Base-by-base conservation (phyloP, 2,329 filamentous ascomycete species). In the Ophiocordyceps sinensis region DNA sequence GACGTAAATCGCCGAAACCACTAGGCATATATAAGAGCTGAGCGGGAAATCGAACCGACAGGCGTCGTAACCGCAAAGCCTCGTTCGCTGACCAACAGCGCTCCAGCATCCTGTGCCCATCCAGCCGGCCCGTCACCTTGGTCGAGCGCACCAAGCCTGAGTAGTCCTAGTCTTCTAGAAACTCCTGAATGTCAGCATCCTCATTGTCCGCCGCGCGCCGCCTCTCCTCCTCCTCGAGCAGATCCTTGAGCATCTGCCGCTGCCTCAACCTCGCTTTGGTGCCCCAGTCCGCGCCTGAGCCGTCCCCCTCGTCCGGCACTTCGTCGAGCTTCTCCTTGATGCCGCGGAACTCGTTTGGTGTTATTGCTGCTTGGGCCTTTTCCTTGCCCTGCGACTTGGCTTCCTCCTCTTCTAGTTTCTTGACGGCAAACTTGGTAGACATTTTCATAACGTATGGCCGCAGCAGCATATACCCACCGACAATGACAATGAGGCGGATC, bases 141-240 rank as follows among this genome's bases (percentile, higher is more conserved):
- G 14, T 30, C n/a, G 31, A 8, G 13, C 31, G 8, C 13, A 26
- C 19, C 19, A n/a, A 26, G 31, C n/a, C 13, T 23, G 12, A 5
- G 9, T 6, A 26, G 19, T 26, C 23, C 21, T 35, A 50, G 53
- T 77, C 70, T 50, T 74, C 68, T 57, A 87, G 59, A 51, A 81
- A 76, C 60, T 87, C 79, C 55, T 77, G 73, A 50, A 88, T 81
- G 57, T 87, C 81, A 62, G 82, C 81, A 57, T 85, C 80, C 45
- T 81, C 76, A 48, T 83, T 70, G 44, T 79, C 75, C 50, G 79
- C 77, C 39, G 64, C 56, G 51, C 75, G 69, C 48, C 70, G 65
- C 50, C 74, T 60, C 62, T 74, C 66, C 61, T 83, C 79, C 49
- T 68, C 71, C 51, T 78, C 77, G 45, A 84, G 59, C 52, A 82